phyloP scores from a whole-genome alignment of 305 asterid species.

The Rubia balearica region DNA sequence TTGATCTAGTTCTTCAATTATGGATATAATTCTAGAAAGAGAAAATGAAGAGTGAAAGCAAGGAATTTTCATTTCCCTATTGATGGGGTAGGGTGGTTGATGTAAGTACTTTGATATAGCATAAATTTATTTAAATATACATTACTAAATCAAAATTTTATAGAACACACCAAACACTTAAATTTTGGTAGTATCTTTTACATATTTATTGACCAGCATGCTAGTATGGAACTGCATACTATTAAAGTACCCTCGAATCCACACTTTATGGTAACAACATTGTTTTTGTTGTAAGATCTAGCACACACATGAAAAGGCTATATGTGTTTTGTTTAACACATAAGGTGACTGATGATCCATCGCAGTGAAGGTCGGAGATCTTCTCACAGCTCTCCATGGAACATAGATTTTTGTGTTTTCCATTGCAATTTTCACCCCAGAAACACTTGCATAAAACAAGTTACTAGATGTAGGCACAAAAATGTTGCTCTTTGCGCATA shows the following conservation, averaged over 20 bases:
- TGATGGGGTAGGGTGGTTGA: too few relatives aligned
- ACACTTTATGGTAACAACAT: neutral
- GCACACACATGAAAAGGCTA: slow-evolving; percentile 8
- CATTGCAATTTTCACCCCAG: slow-evolving; percentile 1
- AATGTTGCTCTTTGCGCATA: neutral
- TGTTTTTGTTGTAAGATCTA: neutral
- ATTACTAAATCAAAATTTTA: neutral
- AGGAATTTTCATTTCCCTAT: too few relatives aligned
- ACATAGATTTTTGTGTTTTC: neutral
- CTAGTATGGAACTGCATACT: neutral
- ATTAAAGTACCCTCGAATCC: neutral
- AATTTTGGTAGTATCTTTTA: neutral
- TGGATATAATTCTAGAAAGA: too few relatives aligned
- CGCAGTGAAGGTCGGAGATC: neutral
- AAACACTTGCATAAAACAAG: slow-evolving; percentile 1
- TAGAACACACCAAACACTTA: neutral
- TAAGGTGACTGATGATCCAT: slow-evolving; percentile 2
- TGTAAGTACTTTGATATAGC: too few relatives aligned
- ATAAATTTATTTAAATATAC: too few relatives aligned
- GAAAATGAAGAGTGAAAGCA: too few relatives aligned
- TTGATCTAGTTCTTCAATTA: too few relatives aligned
- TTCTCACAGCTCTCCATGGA: neutral
- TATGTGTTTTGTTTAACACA: slow-evolving; percentile 1
- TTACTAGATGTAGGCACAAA: neutral
- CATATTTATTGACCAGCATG: neutral